Base-by-base conservation (phyloP, 345 rosid species). In the Erodium maritimum region DNA sequence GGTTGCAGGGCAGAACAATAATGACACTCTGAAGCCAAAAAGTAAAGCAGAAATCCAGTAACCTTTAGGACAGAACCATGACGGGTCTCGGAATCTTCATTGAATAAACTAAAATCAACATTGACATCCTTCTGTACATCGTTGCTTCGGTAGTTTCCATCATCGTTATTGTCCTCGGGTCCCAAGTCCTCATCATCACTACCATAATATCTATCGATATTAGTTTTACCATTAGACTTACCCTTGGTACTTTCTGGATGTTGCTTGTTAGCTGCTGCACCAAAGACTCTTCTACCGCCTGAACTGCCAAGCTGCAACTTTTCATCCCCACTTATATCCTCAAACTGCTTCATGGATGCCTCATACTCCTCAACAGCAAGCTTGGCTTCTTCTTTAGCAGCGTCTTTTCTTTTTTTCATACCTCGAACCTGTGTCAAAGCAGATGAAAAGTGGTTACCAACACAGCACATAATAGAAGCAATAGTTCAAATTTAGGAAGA, bases 221-320 rank as follows among this genome's bases (percentile, higher is more conserved):
- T n/a, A n/a, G n/a, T 71, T 60, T 80, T 75, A 65, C 82, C 73
- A 65, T 82, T 73, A 42, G 73, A 66, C 57, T 71, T 75, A 51
- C 62, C 63, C 63, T 65, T 75, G 65, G 62, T 63, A 60, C 18
- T 75, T 55, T 69, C 66, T 55, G 69, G 76, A 57, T 17, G 80
- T 63, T 82, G 78, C 24, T 48, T 77, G 62, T 68, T 77, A 48
- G 85, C 67, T 24, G 85, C 67, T 22, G 74, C 69, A 59, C 99
- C 96, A 67, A 89, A 93, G 52, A 83, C 83, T 79, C 81, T 87
- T 79, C 85, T 83, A 59, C 99, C 97, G 71, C 80, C 79, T 55
- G 61, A 65, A 55, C 29, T 52, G 50, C 72, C 71, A 6, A 23
- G 19, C 33, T 75, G 71, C 13, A 56, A 13, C 56, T 72, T 77